phyloP scores from a whole-genome alignment of 495 filamentous ascomycete species.

The Thozetella sp. region DNA sequence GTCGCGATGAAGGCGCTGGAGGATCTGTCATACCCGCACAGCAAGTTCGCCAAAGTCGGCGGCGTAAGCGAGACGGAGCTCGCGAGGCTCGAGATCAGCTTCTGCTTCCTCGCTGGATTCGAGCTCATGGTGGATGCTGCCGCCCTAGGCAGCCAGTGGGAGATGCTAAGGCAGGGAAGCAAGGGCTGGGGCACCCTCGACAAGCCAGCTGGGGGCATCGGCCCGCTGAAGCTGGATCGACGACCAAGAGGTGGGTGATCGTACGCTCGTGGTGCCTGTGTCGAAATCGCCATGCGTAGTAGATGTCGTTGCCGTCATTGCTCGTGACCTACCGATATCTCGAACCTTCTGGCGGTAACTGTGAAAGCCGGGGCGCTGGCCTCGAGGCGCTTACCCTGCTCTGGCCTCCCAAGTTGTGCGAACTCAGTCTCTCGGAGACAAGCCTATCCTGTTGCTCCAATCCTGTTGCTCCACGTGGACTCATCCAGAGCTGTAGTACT shows the following conservation, averaged over 20 bases:
- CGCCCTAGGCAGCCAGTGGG: constrained; percentile 58
- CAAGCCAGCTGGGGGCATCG: background rate
- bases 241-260: background rate
- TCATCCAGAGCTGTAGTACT: no score
- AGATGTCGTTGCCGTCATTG: no score
- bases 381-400: no score
- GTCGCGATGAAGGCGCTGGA: constrained; percentile 94
- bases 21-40: constrained; percentile 83
- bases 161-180: constrained; percentile 38
- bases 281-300: no score
- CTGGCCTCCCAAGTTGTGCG: no score
- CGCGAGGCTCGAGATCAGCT: constrained; percentile 83
- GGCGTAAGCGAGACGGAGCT: constrained; percentile 83
- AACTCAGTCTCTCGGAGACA: no score
- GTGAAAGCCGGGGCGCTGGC: no score
- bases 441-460: no score
- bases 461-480: no score
- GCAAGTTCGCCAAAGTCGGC: constrained; percentile 83
- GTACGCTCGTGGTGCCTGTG: no score
- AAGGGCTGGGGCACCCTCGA: constrained; percentile 22
- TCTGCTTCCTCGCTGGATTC: constrained; percentile 84
- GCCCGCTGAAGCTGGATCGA: background rate
- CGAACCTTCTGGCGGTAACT: no score
- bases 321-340: no score
- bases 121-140: constrained; percentile 73